phyloP scores from a whole-genome alignment of 2,329 filamentous ascomycete genomes.

The Emergomyces pasteurianus region DNA sequence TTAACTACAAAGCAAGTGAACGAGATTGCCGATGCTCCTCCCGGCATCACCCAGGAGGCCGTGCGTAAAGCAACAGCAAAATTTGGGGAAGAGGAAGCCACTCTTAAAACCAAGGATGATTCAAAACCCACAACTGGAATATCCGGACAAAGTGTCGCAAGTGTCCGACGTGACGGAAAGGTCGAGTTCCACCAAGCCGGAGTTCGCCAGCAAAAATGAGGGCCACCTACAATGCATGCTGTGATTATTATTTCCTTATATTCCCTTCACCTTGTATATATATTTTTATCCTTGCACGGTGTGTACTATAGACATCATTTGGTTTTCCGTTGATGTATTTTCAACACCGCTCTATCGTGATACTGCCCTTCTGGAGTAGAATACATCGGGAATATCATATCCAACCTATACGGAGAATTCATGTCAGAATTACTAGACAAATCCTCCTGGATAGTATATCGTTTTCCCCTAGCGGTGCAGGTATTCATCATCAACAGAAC shows the following conservation, averaged over 20 bases:
- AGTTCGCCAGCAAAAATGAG: neutral
- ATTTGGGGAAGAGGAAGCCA: slow-evolving; percentile 22
- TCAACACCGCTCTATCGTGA: neutral
- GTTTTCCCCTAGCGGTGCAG: neutral
- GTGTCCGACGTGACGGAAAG: slow-evolving; percentile 1
- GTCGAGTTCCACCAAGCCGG: slow-evolving; percentile 2
- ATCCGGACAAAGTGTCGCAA: slow-evolving; percentile 1
- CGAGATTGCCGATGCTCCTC: slow-evolving; percentile 73
- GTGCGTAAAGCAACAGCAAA: slow-evolving; percentile 29
- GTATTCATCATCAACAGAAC: neutral
- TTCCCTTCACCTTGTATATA: neutral
- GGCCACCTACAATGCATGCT: neutral
- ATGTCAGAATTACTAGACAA: neutral
- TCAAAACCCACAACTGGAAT: neutral
- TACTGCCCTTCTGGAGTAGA: neutral
- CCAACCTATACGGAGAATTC: neutral
- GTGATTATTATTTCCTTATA: neutral
- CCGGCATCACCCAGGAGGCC: slow-evolving; percentile 55
- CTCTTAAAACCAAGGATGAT: slow-evolving; percentile 8
- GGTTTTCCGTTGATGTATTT: neutral
- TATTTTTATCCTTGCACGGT: neutral
- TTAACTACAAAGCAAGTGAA: slow-evolving; percentile 70
- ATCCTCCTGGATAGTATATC: neutral
- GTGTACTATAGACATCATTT: neutral
- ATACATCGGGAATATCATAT: neutral